Percentiles rank a stretch among this genome's conserved stretches.
phyloP scores from a whole-genome alignment of 352 stramenopile species.

The Blastocystis hominis region DNA sequence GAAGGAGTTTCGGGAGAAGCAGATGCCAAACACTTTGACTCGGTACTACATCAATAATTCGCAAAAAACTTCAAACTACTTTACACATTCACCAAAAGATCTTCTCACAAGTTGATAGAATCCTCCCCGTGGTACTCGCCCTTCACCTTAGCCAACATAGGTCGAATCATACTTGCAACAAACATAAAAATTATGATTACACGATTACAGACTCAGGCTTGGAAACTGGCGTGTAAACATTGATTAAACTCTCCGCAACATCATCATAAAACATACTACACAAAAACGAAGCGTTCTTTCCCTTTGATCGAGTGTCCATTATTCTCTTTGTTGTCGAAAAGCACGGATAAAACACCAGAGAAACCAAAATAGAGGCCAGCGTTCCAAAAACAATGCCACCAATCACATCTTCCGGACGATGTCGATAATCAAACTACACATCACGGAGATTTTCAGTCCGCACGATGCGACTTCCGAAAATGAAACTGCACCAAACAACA shows the following conservation, averaged over 20 bases:
- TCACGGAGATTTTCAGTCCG: neutral
- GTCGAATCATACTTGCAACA: neutral
- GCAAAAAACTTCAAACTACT: neutral
- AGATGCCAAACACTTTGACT: no score
- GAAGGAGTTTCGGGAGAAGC: neutral
- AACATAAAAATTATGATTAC: neutral
- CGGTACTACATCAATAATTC: neutral
- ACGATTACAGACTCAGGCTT: slow-evolving; percentile 39
- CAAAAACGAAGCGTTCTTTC: neutral
- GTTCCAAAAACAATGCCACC: slow-evolving; percentile 21
- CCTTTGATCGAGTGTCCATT: neutral
- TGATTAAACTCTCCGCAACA: neutral
- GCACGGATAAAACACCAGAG: neutral
- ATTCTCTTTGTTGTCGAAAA: neutral
- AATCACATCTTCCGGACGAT: slow-evolving; percentile 51
- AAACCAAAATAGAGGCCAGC: neutral
- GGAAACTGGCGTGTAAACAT: neutral
- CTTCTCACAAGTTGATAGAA: neutral
- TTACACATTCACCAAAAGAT: neutral
- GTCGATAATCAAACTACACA: slow-evolving; percentile 41
- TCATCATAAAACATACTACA: slow-evolving; percentile 33
- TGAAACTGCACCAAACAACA: slow-evolving; percentile 6
- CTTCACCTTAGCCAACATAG: neutral
- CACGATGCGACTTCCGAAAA: slow-evolving; percentile 49
- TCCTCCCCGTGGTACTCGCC: neutral